Evolutionary conservation across 2,329 filamentous ascomycete genomes (phyloP), one percentile per base, ranked within the genome.

Genomic region (Chaetomiaceae sp.): DNA sequence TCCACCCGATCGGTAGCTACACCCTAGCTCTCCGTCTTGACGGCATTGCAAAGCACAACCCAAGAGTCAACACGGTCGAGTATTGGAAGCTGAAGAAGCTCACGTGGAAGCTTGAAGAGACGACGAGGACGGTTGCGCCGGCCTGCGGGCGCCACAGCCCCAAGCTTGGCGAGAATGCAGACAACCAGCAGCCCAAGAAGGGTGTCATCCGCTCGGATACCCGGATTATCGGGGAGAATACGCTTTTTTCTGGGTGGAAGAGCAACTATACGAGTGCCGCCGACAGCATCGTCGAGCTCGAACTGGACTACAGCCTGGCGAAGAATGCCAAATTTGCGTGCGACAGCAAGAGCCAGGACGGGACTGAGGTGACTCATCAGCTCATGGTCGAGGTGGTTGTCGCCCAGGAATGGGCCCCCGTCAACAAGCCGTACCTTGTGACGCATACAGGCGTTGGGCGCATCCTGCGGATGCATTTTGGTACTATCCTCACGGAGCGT

Each of bases 331-430:
- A 85, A 66, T 86, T 87, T 33, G 80, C 86, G 21, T 95, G 90
- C 74, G 89, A 95, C 66, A 78, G 88, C 66, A 86, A 87, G 62
- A 81, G 86, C 50, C 73, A 79, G 46, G 85, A 86, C 63, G 90
- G 90, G 48, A 84, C 90, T 61, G 84, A 87, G 64, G 83, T 96
- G 53, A 84, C 83, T 47, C 92, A 99, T 75, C 85, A 86, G 65
- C 81, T 99, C 40, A 82, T 96, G 64, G 80, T 97, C 53, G 92
- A 99, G 73, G 84, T 97, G 75, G 90, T 97, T 45, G 90, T 99
- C 20, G 88, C 89, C 2, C 90, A 96, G 70, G 92, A 97, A 69
- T 94, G 89, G 74, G 80, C 79, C 0, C 87, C 86, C 58, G 83
- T 86, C 65, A 84, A 82, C 55, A 85, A 84, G 67, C 77, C 79